Conservation (phyloP, 345 rosid genomes). For the Citrus mangshanensis region DNA sequence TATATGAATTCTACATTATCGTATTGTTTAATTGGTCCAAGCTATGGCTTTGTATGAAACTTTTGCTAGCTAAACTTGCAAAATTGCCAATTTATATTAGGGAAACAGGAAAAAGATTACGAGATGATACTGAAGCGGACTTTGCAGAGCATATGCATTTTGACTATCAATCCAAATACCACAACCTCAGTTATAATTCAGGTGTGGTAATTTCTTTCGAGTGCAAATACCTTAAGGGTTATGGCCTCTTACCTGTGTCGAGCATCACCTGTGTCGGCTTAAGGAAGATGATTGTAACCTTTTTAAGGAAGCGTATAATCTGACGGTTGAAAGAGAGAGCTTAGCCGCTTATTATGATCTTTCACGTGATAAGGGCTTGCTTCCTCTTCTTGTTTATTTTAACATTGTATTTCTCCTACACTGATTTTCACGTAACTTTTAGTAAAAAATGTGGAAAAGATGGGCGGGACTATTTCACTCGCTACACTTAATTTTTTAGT, state of each 20-base stretch:
- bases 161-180: conserved; percentile 81
- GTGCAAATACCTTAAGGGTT: neutral
- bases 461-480: too few species aligned
- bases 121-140: conserved; percentile 86
- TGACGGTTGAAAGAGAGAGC: neutral
- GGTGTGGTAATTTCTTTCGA: conserved; percentile 29
- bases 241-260: neutral
- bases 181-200: conserved; percentile 82
- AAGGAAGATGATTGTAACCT: neutral
- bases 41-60: neutral
- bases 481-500: too few species aligned
- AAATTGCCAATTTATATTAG: conserved; percentile 28
- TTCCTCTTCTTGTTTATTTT: too few species aligned
- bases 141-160: conserved; percentile 75
- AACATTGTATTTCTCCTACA: neutral
- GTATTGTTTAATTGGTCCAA: neutral
- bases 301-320: neutral
- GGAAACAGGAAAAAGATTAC: conserved; percentile 70
- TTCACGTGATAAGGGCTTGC: neutral
- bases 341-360: too few species aligned
- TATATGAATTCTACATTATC: neutral
- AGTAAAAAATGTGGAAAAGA: too few species aligned
- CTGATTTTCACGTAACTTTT: conserved; percentile 2
- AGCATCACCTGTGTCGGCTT: too few species aligned
- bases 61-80: conserved; percentile 4